Conservation (phyloP, 169 alveolate genomes). For the Fabrea salina region DNA sequence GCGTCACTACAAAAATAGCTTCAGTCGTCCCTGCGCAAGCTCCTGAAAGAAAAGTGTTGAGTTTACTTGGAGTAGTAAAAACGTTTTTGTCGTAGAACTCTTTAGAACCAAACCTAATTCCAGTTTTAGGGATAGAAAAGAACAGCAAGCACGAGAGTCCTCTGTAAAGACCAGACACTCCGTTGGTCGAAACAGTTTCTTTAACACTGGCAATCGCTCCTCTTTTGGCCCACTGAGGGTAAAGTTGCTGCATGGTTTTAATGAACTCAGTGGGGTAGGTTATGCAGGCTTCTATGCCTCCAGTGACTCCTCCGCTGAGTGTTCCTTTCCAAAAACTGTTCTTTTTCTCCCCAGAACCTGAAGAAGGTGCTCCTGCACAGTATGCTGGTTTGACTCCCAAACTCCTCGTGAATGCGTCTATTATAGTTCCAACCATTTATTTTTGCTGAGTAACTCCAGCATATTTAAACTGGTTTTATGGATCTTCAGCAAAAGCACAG, state of each 20-base stretch:
- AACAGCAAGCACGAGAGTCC: constrained; percentile 70
- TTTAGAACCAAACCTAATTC: constrained; percentile 65
- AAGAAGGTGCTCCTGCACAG: constrained; percentile 3
- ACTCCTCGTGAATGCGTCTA: neutral
- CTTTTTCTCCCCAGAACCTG: neutral
- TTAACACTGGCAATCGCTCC: constrained; percentile 55
- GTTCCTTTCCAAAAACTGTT: neutral
- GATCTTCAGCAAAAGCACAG: no score
- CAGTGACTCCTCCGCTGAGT: constrained; percentile 70
- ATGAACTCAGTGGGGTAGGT: constrained; percentile 79
- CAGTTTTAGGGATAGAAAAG: constrained; percentile 75
- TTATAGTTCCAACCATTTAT: neutral
- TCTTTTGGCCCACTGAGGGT: constrained; percentile 55
- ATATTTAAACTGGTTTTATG: no score
- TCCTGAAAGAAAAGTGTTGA: constrained; percentile 67
- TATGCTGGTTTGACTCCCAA: neutral
- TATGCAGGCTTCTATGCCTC: constrained; percentile 74
- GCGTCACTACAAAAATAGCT: constrained; percentile 74
- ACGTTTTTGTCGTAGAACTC: constrained; percentile 46
- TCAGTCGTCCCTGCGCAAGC: constrained; percentile 71
- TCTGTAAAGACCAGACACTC: constrained; percentile 64
- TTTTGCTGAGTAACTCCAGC: no score
- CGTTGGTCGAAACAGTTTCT: constrained; percentile 48
- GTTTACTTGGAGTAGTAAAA: constrained; percentile 43
- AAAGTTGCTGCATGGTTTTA: constrained; percentile 75